Percentiles rank a stretch among this genome's conserved stretches.
Evolutionary conservation across 2,329 filamentous ascomycete species (phyloP).

Genomic region (Fusarium haematococcum): DNA sequence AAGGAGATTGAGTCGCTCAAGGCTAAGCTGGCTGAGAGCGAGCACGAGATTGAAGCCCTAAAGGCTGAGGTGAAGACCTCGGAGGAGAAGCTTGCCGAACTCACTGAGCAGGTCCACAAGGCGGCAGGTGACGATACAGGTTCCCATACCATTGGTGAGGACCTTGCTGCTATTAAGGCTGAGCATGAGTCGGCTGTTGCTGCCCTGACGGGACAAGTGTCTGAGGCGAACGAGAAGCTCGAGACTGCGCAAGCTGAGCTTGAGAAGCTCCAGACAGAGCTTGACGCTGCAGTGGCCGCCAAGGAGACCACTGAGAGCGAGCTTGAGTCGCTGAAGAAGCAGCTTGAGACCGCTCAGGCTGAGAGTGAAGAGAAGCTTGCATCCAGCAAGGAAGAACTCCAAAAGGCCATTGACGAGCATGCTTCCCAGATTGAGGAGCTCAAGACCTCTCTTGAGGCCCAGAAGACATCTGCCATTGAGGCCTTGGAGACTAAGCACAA

Average conservation of each 20-base stretch:
- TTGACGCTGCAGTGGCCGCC: slow-evolving; percentile 60
- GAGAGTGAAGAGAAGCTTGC: slow-evolving; percentile 51
- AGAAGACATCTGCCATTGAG: slow-evolving; percentile 62
- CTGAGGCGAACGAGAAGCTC: slow-evolving; percentile 64
- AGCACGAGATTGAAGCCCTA: slow-evolving; percentile 67
- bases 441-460: slow-evolving; percentile 60
- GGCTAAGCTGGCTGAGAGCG: slow-evolving; percentile 68
- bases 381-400: slow-evolving; percentile 49
- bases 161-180: slow-evolving; percentile 61
- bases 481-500: slow-evolving; percentile 66
- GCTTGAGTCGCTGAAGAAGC: slow-evolving; percentile 61
- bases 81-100: slow-evolving; percentile 66
- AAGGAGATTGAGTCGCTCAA: slow-evolving; percentile 73
- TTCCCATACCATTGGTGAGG: slow-evolving; percentile 56
- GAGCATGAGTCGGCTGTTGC: slow-evolving; percentile 63
- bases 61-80: slow-evolving; percentile 68
- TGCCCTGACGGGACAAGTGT: slow-evolving; percentile 59
- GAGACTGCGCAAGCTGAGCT: slow-evolving; percentile 63
- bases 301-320: slow-evolving; percentile 63
- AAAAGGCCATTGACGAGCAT: slow-evolving; percentile 60
- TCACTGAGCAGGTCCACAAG: slow-evolving; percentile 63
- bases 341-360: slow-evolving; percentile 58
- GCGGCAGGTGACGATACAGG: slow-evolving; percentile 53
- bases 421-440: slow-evolving; percentile 62
- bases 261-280: slow-evolving; percentile 61